Evolutionary conservation across 176 grass and related monocot genomes (phyloP).

Genomic region (Bromus sterilis): DNA sequence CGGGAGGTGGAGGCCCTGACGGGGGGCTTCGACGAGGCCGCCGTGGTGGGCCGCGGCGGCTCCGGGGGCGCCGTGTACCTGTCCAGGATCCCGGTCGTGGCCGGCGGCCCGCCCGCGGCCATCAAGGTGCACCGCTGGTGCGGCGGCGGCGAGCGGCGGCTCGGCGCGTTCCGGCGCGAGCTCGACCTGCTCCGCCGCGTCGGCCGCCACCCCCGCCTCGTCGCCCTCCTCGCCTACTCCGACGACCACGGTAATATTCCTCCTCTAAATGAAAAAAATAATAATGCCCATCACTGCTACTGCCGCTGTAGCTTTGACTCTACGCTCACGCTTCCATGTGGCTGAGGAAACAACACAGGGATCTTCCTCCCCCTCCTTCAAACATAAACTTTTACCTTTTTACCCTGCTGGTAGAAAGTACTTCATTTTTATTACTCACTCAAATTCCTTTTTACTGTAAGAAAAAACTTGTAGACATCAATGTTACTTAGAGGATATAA

Average conservation of each 20-base stretch:
- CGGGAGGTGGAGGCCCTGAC: slow-evolving; percentile 60
- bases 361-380: neutral
- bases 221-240: slow-evolving; percentile 63
- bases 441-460: no score
- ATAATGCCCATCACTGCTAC: neutral
- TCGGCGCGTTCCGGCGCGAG: slow-evolving; percentile 64
- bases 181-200: slow-evolving; percentile 71
- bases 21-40: slow-evolving; percentile 46
- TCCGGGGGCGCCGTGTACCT: slow-evolving; percentile 86
- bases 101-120: slow-evolving; percentile 2
- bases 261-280: neutral
- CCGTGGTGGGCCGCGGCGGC: slow-evolving; percentile 71
- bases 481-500: no score
- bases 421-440: neutral
- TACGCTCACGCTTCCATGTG: neutral
- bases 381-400: neutral
- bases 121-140: slow-evolving; percentile 69
- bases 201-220: slow-evolving; percentile 50
- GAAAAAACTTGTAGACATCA: no score
- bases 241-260: slow-evolving; percentile 55
- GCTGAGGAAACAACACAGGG: neutral
- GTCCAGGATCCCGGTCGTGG: neutral
- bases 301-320: neutral
- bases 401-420: neutral
- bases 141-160: slow-evolving; percentile 52